phyloP scores from a whole-genome alignment of 768 basidiomycete genomes.

The Trametes cingulata region DNA sequence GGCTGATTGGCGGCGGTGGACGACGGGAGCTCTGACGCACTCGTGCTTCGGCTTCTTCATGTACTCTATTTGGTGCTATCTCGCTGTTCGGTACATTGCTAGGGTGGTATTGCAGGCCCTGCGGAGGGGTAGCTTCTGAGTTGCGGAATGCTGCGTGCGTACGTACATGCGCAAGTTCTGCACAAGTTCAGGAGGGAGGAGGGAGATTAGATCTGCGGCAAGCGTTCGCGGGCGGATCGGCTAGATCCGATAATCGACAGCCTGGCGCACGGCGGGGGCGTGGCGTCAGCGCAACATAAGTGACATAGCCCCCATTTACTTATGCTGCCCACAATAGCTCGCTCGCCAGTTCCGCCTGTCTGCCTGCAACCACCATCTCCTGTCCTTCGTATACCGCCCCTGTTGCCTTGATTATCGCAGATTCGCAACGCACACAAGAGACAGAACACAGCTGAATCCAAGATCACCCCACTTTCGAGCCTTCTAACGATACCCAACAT shows the following conservation, averaged over 20 bases:
- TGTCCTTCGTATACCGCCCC: background rate
- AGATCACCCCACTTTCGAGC: background rate
- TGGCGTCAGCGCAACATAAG: slow-evolving; percentile 24
- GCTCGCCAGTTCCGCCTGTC: slow-evolving; percentile 14
- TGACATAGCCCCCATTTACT: slow-evolving; percentile 20
- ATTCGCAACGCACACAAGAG: background rate
- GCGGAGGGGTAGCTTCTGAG: slow-evolving; percentile 10
- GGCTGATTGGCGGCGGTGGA: slow-evolving; percentile 54
- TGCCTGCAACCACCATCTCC: slow-evolving; percentile 18
- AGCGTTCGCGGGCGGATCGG: slow-evolving; percentile 13
- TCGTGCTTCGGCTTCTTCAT: background rate
- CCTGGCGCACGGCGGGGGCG: slow-evolving; percentile 28
- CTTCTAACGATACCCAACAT: slow-evolving; percentile 40
- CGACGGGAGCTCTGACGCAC: slow-evolving; percentile 46
- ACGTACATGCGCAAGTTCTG: too few species aligned
- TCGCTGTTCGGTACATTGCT: background rate
- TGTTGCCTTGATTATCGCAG: background rate
- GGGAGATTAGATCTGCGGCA: background rate
- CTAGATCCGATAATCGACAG: slow-evolving; percentile 28
- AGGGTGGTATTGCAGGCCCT: background rate
- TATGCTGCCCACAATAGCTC: slow-evolving; percentile 24
- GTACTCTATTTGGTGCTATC: background rate
- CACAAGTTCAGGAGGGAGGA: background rate
- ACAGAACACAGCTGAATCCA: background rate
- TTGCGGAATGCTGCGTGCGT: background rate